These are phyloP conservation scores for Decorospora gaudefroyi DNA, from an alignment of 2,329 filamentous ascomycete genomes.

Conservation along the genomic window DNA sequence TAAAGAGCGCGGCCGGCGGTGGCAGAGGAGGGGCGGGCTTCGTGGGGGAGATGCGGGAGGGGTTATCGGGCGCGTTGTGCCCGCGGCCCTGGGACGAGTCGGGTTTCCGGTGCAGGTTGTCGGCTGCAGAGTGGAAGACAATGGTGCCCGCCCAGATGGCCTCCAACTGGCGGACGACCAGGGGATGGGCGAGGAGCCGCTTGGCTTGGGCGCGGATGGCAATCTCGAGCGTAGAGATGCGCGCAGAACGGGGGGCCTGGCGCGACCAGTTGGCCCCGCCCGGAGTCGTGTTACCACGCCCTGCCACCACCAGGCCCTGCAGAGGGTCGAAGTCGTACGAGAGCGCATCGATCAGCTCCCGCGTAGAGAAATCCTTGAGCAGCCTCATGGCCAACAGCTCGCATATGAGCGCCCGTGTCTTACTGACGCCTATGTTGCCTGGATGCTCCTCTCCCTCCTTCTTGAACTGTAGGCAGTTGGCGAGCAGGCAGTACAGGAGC, in stretches of 20 bases:
- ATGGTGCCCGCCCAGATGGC: conserved; percentile 97
- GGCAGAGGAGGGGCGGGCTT: conserved; percentile 33
- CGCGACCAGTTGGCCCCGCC: conserved; percentile 33
- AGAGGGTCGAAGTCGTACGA: conserved; percentile 95
- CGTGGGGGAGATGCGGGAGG: conserved; percentile 35
- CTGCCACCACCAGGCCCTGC: conserved; percentile 69
- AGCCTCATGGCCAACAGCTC: conserved; percentile 89
- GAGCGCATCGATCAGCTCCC: conserved; percentile 89
- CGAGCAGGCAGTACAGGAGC: conserved; percentile 86
- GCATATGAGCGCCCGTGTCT: conserved; percentile 83
- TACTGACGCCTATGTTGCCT: conserved; percentile 80
- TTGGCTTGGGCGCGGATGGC: conserved; percentile 93
- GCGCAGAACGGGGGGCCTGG: conserved; percentile 60
- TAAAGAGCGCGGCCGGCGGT: conserved; percentile 51
- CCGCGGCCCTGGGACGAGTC: conserved; percentile 36
- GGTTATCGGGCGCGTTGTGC: conserved; percentile 28
- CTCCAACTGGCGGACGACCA: conserved; percentile 93
- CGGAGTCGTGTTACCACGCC: conserved; percentile 36
- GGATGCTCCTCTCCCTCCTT: conserved; percentile 84
- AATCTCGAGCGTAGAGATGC: conserved; percentile 89
- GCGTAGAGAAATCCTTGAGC: conserved; percentile 83
- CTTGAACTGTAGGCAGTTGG: conserved; percentile 89
- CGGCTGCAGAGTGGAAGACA: conserved; percentile 87
- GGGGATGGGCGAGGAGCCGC: conserved; percentile 85
- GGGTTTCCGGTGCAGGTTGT: conserved; percentile 74